Evolutionary conservation across 768 basidiomycete genomes (phyloP).

Genomic region (Leccinum uliginosum): DNA sequence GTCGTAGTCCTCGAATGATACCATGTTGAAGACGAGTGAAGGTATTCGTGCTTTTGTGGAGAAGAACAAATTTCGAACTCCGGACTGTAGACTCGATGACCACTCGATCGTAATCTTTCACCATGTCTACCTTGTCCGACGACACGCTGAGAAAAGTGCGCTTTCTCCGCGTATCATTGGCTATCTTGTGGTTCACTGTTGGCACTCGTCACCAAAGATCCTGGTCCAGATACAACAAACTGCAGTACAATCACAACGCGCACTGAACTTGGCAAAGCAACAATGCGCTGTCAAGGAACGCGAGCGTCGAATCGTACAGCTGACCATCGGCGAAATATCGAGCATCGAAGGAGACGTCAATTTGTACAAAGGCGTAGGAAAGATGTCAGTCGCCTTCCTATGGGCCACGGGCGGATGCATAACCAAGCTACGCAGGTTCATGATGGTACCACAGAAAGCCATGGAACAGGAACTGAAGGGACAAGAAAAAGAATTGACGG

Average conservation of each 20-base stretch:
- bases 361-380: slow-evolving; percentile 92
- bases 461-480: slow-evolving; percentile 73
- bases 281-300: slow-evolving; percentile 80
- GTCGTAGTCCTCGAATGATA: slow-evolving; percentile 73
- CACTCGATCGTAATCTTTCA: slow-evolving; percentile 10
- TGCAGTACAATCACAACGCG: slow-evolving; percentile 78
- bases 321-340: slow-evolving; percentile 81
- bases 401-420: neutral
- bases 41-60: slow-evolving; percentile 8
- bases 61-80: slow-evolving; percentile 34
- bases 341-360: slow-evolving; percentile 69
- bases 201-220: slow-evolving; percentile 50
- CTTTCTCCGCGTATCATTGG: neutral
- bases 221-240: slow-evolving; percentile 90
- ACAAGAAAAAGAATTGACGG: slow-evolving; percentile 79
- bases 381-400: slow-evolving; percentile 56
- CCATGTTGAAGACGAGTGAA: slow-evolving; percentile 36
- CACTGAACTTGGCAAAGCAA: slow-evolving; percentile 67
- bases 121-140: slow-evolving; percentile 62
- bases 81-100: slow-evolving; percentile 17
- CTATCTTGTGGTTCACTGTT: slow-evolving; percentile 14
- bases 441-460: slow-evolving; percentile 74
- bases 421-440: slow-evolving; percentile 58
- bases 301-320: slow-evolving; percentile 83
- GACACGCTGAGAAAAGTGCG: slow-evolving; percentile 78